phyloP scores from a whole-genome alignment of 441 rosid species.

The Erodium texanum region DNA sequence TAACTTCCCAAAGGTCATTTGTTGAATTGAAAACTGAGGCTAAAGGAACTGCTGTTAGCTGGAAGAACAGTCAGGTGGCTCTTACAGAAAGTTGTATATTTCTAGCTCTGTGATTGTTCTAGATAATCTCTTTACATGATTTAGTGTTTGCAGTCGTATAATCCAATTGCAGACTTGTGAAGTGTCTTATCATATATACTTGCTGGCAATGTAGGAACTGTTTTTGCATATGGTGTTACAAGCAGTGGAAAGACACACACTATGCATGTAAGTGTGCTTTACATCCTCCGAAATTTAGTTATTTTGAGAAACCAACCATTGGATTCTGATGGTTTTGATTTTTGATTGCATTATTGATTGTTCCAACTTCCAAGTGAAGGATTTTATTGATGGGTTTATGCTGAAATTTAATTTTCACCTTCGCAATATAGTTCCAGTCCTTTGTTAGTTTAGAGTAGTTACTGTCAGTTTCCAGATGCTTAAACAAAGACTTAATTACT shows the following conservation, averaged over 20 bases:
- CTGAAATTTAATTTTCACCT: too few species aligned
- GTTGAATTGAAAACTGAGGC: neutral
- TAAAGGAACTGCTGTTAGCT: neutral
- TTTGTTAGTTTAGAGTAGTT: too few species aligned
- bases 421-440: too few species aligned
- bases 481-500: too few species aligned
- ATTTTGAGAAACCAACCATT: neutral
- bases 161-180: neutral
- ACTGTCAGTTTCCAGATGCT: too few species aligned
- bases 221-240: conserved; percentile 98
- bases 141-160: neutral
- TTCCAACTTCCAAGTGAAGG: too few species aligned
- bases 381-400: too few species aligned
- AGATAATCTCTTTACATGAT: neutral
- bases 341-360: too few species aligned
- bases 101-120: neutral
- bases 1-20: conserved; percentile 3
- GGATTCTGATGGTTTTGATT: too few species aligned
- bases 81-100: neutral
- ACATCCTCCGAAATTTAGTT: neutral
- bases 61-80: neutral
- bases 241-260: conserved; percentile 99
- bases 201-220: conserved; percentile 61
- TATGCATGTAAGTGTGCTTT: conserved; percentile 67
- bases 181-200: neutral